phyloP scores from a whole-genome alignment of 176 grass and related monocot genomes.

The Cocos nucifera region DNA sequence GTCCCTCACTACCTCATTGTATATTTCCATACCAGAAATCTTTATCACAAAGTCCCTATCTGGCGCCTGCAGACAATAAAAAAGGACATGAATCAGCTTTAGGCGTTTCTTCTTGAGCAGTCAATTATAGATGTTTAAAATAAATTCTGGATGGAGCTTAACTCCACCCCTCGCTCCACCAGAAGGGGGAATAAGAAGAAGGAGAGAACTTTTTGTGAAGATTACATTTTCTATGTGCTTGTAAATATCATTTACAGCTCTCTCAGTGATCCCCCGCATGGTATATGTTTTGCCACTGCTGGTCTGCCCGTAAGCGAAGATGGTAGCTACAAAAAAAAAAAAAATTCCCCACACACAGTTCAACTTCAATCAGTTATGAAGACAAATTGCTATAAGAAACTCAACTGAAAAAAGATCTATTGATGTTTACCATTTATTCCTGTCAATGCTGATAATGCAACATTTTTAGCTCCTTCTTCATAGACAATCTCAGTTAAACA shows the following conservation, averaged over 20 bases:
- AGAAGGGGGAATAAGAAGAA: too few species aligned
- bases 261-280: constrained; percentile 81
- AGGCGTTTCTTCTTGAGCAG: neutral
- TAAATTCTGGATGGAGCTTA: too few species aligned
- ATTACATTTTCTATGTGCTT: constrained; percentile 41
- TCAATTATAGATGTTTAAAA: too few species aligned
- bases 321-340: constrained; percentile 34
- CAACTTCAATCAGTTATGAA: neutral
- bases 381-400: neutral
- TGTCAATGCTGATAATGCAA: constrained; percentile 40
- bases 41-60: constrained; percentile 59
- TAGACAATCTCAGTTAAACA: constrained; percentile 53
- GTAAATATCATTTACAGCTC: constrained; percentile 76
- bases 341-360: too few species aligned
- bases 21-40: constrained; percentile 70
- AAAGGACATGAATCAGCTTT: neutral
- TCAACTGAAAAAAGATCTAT: neutral
- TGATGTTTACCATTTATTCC: constrained; percentile 43
- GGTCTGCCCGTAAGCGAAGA: constrained; percentile 91
- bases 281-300: constrained; percentile 99
- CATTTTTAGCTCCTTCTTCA: constrained; percentile 71
- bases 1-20: constrained; percentile 95
- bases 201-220: neutral
- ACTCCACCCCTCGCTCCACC: too few species aligned
- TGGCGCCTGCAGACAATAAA: constrained; percentile 40